Evolutionary conservation across 2,329 filamentous ascomycete species (phyloP).

Genomic region (Fusarium torulosum): DNA sequence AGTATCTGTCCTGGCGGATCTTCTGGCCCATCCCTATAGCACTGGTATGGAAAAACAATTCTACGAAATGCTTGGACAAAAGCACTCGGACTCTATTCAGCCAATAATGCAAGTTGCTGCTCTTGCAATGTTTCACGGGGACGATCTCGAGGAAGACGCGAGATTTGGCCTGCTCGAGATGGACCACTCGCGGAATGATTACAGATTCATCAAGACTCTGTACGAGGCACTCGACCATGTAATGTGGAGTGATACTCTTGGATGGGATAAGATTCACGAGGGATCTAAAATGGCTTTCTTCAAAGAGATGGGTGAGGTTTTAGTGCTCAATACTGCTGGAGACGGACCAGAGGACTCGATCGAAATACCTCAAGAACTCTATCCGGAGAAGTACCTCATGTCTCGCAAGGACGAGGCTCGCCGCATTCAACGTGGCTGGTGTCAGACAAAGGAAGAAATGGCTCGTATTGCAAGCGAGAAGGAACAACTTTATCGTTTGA

Average conservation of each 20-base stretch:
- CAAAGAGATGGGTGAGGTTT: conserved; percentile 62
- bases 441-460: conserved; percentile 50
- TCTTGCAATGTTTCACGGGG: conserved; percentile 49
- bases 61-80: conserved; percentile 58
- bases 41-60: conserved; percentile 58
- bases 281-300: conserved; percentile 59
- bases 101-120: conserved; percentile 53
- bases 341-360: conserved; percentile 59
- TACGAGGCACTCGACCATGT: conserved; percentile 64
- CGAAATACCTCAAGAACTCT: conserved; percentile 65
- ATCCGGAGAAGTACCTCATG: conserved; percentile 66
- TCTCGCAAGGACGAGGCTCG: conserved; percentile 60
- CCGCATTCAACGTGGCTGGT: conserved; percentile 58
- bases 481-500: conserved; percentile 47
- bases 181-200: conserved; percentile 54
- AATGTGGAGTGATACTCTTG: conserved; percentile 61
- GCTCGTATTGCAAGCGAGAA: conserved; percentile 44
- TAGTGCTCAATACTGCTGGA: conserved; percentile 61
- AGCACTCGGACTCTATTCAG: conserved; percentile 43
- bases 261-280: conserved; percentile 52
- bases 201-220: conserved; percentile 56
- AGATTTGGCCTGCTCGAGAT: conserved; percentile 60
- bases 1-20: conserved; percentile 60
- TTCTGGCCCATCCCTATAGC: conserved; percentile 50
- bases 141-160: conserved; percentile 52